Evolutionary conservation across 179 eudicot genomes (phyloP).

Genomic region (Actinidia arguta): DNA sequence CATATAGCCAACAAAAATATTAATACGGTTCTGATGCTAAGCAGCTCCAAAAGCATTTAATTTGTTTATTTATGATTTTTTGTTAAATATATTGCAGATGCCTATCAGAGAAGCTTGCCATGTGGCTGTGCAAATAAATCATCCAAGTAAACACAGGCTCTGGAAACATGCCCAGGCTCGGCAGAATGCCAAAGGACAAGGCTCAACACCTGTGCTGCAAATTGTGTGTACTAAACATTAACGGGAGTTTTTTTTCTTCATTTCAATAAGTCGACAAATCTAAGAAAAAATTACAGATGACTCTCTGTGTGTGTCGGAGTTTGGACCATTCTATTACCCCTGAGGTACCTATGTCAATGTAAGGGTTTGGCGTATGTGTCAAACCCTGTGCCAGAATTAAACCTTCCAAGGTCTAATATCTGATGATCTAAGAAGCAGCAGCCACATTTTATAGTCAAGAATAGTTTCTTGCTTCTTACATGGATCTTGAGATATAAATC

Average conservation of each 20-base stretch:
- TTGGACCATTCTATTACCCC: not conserved
- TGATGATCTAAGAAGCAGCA: not conserved
- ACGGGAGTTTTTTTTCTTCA: not conserved
- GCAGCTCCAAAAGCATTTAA: not conserved
- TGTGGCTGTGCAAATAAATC: constrained; percentile 86
- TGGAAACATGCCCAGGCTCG: constrained; percentile 99
- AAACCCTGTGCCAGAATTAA: not conserved
- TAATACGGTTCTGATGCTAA: not conserved
- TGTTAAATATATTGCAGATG: constrained; percentile 60
- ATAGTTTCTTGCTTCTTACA: constrained; percentile 1
- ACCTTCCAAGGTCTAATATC: not conserved
- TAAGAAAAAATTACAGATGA: not conserved
- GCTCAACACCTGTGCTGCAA: constrained; percentile 86
- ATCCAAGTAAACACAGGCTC: constrained; percentile 83
- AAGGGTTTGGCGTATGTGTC: not conserved
- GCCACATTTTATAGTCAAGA: not conserved
- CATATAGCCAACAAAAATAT: not conserved
- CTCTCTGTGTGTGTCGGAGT: not conserved
- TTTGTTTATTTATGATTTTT: not conserved
- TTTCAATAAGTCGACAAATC: not conserved
- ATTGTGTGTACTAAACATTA: constrained; percentile 59
- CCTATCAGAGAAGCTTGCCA: constrained; percentile 98
- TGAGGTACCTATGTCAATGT: not conserved
- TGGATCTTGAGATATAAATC: not conserved
- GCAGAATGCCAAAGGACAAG: constrained; percentile 81